Conservation (phyloP, 139 green algal genomes). For the Chlorella sp. region DNA sequence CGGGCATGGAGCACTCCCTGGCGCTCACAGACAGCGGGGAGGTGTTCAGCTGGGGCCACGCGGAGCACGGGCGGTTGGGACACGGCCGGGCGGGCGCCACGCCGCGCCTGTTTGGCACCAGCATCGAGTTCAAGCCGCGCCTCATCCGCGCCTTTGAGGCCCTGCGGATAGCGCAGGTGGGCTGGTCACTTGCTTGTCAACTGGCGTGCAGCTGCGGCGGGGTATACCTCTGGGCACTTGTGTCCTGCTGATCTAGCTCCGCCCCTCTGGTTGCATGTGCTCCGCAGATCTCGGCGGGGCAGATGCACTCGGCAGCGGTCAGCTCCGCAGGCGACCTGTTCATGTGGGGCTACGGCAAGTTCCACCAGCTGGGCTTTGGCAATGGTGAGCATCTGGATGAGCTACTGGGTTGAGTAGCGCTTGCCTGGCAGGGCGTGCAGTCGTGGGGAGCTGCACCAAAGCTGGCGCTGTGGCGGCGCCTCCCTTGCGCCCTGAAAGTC, state of each 20-base stretch:
- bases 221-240: too few species aligned
- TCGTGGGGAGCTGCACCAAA: too few species aligned
- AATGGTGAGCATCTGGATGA: neutral
- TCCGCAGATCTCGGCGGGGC: slow-evolving; percentile 30
- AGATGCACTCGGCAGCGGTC: slow-evolving; percentile 53
- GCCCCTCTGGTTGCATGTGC: too few species aligned
- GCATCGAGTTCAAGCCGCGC: slow-evolving; percentile 38
- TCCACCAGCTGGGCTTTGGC: slow-evolving; percentile 32
- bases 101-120: neutral
- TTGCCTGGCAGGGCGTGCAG: too few species aligned
- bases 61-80: slow-evolving; percentile 66
- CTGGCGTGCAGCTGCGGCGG: too few species aligned
- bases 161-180: slow-evolving; percentile 24
- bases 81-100: slow-evolving; percentile 48
- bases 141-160: slow-evolving; percentile 42
- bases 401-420: too few species aligned
- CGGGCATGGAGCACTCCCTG: slow-evolving; percentile 73
- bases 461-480: too few species aligned
- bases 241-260: too few species aligned
- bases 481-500: too few species aligned
- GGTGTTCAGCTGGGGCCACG: slow-evolving; percentile 79
- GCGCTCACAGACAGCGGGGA: slow-evolving; percentile 70
- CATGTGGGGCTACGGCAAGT: slow-evolving; percentile 39
- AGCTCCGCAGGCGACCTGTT: slow-evolving; percentile 16
- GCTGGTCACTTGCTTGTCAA: too few species aligned